Evolutionary conservation across 352 stramenopile genomes (phyloP).

Genomic region (Blastocystis sp.): DNA sequence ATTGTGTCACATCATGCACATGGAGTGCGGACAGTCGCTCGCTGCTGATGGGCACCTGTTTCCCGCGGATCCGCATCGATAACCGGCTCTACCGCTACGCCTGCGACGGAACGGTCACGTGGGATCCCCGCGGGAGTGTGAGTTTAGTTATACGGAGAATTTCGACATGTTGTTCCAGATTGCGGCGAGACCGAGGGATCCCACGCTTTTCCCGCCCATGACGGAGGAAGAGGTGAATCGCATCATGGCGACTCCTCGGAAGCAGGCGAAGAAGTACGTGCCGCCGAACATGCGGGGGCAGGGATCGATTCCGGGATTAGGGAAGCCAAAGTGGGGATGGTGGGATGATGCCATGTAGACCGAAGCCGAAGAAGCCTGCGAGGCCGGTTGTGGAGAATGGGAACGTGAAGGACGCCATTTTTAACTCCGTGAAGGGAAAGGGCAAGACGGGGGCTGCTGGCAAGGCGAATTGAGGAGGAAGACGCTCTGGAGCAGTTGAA

Average conservation of each 20-base stretch:
- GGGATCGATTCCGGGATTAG: background rate
- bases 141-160: background rate
- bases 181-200: background rate
- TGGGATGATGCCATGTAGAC: background rate
- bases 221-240: background rate
- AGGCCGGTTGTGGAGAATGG: background rate
- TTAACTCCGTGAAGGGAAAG: background rate
- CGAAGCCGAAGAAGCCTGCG: background rate
- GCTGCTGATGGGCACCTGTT: conserved; percentile 25
- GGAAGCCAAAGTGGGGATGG: background rate
- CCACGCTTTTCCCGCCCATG: background rate
- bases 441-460: no score
- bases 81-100: conserved; percentile 32
- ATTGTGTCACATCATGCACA: conserved; percentile 24
- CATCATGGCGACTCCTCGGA: background rate
- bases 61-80: conserved; percentile 33
- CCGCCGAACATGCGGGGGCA: background rate
- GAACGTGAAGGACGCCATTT: background rate
- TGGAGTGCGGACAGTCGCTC: conserved; percentile 12
- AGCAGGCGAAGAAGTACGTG: conserved; percentile 28
- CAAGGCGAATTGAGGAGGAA: no score
- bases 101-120: background rate
- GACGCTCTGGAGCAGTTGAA: no score
- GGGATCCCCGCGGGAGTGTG: background rate
- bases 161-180: conserved; percentile 32